These are phyloP conservation scores for Ogataea populi-albae DNA, from an alignment of 805 yeast species.

Conservation along the genomic window DNA sequence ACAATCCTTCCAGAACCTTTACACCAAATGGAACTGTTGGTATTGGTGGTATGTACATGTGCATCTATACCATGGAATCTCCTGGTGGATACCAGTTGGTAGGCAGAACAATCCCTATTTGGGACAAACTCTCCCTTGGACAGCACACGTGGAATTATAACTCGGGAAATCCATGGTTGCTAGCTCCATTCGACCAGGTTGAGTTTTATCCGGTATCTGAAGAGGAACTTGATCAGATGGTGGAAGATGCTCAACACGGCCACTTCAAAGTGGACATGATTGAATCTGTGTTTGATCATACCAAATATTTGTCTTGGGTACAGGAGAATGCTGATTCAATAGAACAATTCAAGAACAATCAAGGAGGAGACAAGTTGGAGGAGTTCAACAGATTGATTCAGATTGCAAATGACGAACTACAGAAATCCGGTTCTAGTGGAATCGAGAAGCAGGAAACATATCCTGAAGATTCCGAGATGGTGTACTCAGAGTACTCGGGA, in stretches of 20 bases:
- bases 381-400: slow-evolving; percentile 85
- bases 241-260: slow-evolving; percentile 79
- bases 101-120: slow-evolving; percentile 94
- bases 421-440: slow-evolving; percentile 46
- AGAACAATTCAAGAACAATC: slow-evolving; percentile 59
- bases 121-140: slow-evolving; percentile 90
- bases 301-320: slow-evolving; percentile 74
- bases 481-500: slow-evolving; percentile 95
- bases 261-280: slow-evolving; percentile 69
- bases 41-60: slow-evolving; percentile 98
- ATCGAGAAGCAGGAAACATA: slow-evolving; percentile 51
- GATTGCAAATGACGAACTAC: slow-evolving; percentile 72
- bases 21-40: slow-evolving; percentile 98
- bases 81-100: slow-evolving; percentile 98
- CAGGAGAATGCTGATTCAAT: slow-evolving; percentile 71
- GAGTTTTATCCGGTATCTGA: slow-evolving; percentile 92
- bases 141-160: slow-evolving; percentile 48
- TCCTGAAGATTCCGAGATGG: slow-evolving; percentile 76
- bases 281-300: slow-evolving; percentile 80
- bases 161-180: slow-evolving; percentile 74
- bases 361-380: slow-evolving; percentile 77
- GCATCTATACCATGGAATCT: slow-evolving; percentile 95
- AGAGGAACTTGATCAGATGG: slow-evolving; percentile 67
- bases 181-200: slow-evolving; percentile 89
- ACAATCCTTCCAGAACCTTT: slow-evolving; percentile 93